Base-by-base conservation (phyloP, 2,329 filamentous ascomycete genomes). In the Cytospora leucostoma region DNA sequence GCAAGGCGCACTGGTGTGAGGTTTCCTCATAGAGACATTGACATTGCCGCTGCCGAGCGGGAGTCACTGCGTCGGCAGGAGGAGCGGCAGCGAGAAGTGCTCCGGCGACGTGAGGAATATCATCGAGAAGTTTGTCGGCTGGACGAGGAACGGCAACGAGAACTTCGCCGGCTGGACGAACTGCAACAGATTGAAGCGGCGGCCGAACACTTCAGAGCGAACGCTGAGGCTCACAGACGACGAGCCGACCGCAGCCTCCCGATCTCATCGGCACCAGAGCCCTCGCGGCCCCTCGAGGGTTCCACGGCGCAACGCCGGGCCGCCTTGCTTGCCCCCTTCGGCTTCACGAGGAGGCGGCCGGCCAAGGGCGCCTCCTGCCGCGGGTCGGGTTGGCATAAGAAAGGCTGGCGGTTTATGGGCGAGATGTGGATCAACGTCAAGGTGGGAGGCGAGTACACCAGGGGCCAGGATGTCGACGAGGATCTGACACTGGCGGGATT, bases 381-480 rank as follows among this genome's bases (percentile, higher is more conserved):
- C 7, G 49, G 49, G 21, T 21, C 27, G 12, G 50, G 57, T 27
- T 53, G 57, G 57, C 57, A 35, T 4, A 35, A 38, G 19, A 19
- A 35, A 13, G 37, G 57, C 1, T 59, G 44, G 32, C 50, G 57
- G 35, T 27, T 53, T 6, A 4, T 13, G 8, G 49, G 57, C 17
- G 7, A 27, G 3, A 53, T 59, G 49, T 53, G 57, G 21, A 59
- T 59, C 11, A 53, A 53, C 6, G 49, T 59, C 35, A 44, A 21
- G 7, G 15, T 32, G 11, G 57, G 50, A 3, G 32, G 33, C 21
- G 15, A 7, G 7, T 47, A 40, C 11, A 53, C 37, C 35, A 34
- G 44, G 19, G 57, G 57, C 15, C 57, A 27, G n/a, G 57, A 47
- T n/a, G 57, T 53, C 32, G 1, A 8, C 15, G 57, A 59, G 4